These are phyloP conservation scores for Lentinus polychrous DNA, from an alignment of 1,284 basidiomycete species.

Conservation along the genomic window DNA sequence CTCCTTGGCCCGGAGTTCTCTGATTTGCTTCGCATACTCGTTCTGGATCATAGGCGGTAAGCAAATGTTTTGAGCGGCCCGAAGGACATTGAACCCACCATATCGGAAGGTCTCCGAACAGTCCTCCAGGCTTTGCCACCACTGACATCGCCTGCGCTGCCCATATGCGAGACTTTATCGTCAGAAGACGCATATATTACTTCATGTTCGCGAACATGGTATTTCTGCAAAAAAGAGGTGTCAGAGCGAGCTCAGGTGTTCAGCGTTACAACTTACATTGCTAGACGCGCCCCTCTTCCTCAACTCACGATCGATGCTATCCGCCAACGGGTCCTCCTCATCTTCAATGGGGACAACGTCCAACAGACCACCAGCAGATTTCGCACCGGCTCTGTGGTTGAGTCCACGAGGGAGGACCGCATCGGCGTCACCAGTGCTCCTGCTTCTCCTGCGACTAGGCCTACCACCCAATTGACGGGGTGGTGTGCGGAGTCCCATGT, in stretches of 20 bases:
- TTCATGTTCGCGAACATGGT: conserved; percentile 62
- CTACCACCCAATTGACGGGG: conserved; percentile 31
- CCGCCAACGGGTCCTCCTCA: conserved; percentile 49
- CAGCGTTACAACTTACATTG: conserved; percentile 29
- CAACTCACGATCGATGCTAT: conserved; percentile 65
- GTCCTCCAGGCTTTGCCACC: conserved; percentile 82
- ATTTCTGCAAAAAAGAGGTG: conserved; percentile 28
- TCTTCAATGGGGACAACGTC: conserved; percentile 32
- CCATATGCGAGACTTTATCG: conserved; percentile 63
- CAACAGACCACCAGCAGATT: conserved; percentile 29
- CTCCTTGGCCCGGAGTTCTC: conserved; percentile 71
- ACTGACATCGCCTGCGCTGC: conserved; percentile 74
- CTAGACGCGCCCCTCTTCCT: conserved; percentile 46
- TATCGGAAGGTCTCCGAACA: conserved; percentile 85
- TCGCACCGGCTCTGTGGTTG: conserved; percentile 18
- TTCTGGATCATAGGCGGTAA: conserved; percentile 45
- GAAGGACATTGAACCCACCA: conserved; percentile 46
- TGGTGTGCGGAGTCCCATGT: conserved; percentile 17
- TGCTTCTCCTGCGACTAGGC: conserved; percentile 56
- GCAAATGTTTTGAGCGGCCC: background rate
- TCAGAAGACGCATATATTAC: conserved; percentile 82
- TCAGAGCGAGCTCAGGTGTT: background rate
- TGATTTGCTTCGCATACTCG: conserved; percentile 86
- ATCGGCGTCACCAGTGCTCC: conserved; percentile 67
- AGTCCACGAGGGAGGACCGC: conserved; percentile 23